These are phyloP conservation scores for Dissophora ornata DNA, from an alignment of 192 early-diverging fungal species.

Conservation along the genomic window DNA sequence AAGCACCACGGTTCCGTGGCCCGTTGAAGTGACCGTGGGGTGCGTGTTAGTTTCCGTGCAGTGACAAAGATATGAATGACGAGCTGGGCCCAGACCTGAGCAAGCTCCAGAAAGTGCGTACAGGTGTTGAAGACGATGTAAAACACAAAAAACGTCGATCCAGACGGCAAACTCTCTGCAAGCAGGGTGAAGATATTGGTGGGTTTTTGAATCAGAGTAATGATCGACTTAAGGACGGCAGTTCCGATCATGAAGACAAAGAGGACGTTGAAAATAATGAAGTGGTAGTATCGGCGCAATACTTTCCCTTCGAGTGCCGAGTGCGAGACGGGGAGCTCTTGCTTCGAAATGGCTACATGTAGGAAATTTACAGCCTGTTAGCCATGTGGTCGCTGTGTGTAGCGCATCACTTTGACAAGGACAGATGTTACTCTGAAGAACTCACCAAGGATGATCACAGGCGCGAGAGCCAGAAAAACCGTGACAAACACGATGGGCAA, in stretches of 20 bases:
- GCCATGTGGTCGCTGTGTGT: too few relatives aligned
- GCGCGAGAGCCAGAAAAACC: constrained; percentile 63
- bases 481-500: constrained; percentile 69
- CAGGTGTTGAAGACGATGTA: constrained; percentile 71
- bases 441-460: constrained; percentile 66
- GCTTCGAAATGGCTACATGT: constrained; percentile 69
- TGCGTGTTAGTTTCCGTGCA: constrained; percentile 54
- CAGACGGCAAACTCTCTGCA: constrained; percentile 62
- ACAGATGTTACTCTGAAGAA: too few relatives aligned
- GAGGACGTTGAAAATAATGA: constrained; percentile 72
- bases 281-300: constrained; percentile 65
- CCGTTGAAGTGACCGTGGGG: constrained; percentile 63
- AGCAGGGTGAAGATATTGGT: constrained; percentile 60
- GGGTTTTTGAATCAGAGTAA: constrained; percentile 59
- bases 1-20: constrained; percentile 65
- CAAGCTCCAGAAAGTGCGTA: constrained; percentile 67
- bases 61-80: constrained; percentile 62
- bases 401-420: too few relatives aligned
- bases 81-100: constrained; percentile 69
- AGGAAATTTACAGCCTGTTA: too few relatives aligned
- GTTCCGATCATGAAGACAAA: constrained; percentile 70
- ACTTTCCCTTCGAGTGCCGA: constrained; percentile 68
- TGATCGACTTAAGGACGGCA: constrained; percentile 62
- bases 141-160: constrained; percentile 71
- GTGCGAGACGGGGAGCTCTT: constrained; percentile 66